phyloP scores from a whole-genome alignment of 306 rosid genomes.

The Vachellia pachyceras region DNA sequence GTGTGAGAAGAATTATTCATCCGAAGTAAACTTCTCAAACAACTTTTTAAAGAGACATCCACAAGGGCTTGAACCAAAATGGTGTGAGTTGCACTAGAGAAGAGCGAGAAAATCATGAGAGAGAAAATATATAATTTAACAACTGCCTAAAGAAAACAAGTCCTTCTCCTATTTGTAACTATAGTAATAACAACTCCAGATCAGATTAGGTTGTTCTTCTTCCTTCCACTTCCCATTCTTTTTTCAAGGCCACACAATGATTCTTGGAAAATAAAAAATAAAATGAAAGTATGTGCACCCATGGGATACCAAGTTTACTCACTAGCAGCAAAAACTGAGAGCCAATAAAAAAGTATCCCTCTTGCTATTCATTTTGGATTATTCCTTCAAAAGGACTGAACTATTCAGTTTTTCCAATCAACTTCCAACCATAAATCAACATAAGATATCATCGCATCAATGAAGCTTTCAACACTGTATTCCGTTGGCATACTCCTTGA shows the following conservation, averaged over 20 bases:
- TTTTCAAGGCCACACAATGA: not conserved
- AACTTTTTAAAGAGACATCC: not conserved
- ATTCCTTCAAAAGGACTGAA: conserved; percentile 29
- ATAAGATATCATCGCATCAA: conserved; percentile 21
- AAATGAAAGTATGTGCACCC: not conserved
- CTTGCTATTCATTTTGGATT: conserved; percentile 18
- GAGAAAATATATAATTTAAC: not conserved
- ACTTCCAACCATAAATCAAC: conserved; percentile 27
- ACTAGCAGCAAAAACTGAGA: conserved; percentile 26
- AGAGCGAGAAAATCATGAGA: not conserved
- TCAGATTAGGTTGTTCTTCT: not conserved
- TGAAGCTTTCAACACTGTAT: conserved; percentile 29
- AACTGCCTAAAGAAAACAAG: not conserved
- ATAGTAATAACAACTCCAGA: not conserved
- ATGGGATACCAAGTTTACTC: conserved; percentile 19
- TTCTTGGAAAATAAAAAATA: not conserved
- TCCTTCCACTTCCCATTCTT: not conserved
- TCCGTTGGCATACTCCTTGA: conserved; percentile 28
- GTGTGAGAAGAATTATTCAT: no score
- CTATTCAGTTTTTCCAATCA: conserved; percentile 10
- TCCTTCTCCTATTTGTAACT: not conserved
- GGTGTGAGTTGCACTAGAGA: not conserved
- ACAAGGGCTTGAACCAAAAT: not conserved
- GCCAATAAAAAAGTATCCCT: conserved; percentile 20
- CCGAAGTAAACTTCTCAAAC: not conserved